phyloP scores from a whole-genome alignment of 2,329 filamentous ascomycete genomes.

The Juglanconis juglandina region DNA sequence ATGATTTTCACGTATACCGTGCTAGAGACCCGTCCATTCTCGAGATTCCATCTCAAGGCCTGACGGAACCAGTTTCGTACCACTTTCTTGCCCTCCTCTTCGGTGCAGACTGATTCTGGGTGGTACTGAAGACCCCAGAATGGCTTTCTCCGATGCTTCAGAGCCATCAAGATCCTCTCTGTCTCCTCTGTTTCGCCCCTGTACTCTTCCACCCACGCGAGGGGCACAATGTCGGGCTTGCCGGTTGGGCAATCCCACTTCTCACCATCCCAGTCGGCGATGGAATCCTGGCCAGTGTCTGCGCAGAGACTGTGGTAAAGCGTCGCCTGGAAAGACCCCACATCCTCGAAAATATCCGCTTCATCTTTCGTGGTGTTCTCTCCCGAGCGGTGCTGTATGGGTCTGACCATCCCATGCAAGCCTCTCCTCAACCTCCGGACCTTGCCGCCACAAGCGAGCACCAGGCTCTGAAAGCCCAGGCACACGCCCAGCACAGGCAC shows the following conservation, averaged over 20 bases:
- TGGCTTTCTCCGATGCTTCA: conserved; percentile 64
- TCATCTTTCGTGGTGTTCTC: conserved; percentile 12
- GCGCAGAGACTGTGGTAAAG: conserved; percentile 69
- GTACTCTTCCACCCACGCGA: conserved; percentile 60
- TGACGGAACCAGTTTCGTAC: conserved; percentile 73
- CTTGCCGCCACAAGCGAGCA: conserved; percentile 62
- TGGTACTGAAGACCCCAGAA: conserved; percentile 91
- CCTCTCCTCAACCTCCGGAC: conserved; percentile 68
- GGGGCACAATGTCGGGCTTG: conserved; percentile 46
- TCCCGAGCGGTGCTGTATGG: conserved; percentile 54
- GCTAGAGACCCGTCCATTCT: conserved; percentile 21
- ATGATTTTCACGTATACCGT: conserved; percentile 15
- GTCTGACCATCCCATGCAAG: conserved; percentile 76
- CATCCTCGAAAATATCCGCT: conserved; percentile 61
- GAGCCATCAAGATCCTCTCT: conserved; percentile 71
- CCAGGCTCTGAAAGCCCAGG: conserved; percentile 82
- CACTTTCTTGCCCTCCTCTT: conserved; percentile 59
- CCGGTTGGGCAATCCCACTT: conserved; percentile 37
- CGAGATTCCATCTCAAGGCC: conserved; percentile 58
- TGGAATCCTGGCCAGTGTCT: conserved; percentile 47
- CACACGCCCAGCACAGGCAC: conserved; percentile 86
- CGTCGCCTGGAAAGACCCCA: conserved; percentile 64
- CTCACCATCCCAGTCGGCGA: conserved; percentile 34
- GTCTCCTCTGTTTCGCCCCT: conserved; percentile 29
- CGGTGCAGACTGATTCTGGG: conserved; percentile 84